A percentile compares a stretch with the other conserved stretches of the same genome.
Conservation (phyloP, 768 basidiomycete genomes). For the Udeniomyces megalosporus region DNA sequence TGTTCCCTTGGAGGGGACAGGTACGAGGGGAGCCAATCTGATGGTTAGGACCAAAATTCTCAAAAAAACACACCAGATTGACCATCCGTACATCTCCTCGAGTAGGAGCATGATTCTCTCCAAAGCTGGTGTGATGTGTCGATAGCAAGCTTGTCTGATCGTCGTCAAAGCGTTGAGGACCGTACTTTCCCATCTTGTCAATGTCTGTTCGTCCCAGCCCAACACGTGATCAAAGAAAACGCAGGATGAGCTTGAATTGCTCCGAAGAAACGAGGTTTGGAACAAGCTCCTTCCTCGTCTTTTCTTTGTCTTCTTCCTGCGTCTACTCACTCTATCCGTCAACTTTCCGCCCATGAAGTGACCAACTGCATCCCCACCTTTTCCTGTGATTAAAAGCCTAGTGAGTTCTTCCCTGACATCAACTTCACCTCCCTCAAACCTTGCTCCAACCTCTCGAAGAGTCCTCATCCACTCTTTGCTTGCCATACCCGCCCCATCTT, state of each 20-base stretch:
- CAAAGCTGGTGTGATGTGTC: constrained; percentile 16
- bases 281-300: too few species aligned
- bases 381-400: constrained; percentile 5
- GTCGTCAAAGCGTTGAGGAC: constrained; percentile 15
- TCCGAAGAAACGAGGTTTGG: background rate
- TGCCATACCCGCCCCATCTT: background rate
- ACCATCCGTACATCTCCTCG: constrained; percentile 19
- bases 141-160: constrained; percentile 17
- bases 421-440: constrained; percentile 1
- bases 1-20: too few species aligned
- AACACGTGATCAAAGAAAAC: background rate
- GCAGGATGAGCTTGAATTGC: background rate
- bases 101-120: constrained; percentile 21
- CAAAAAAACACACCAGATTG: constrained; percentile 9
- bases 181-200: constrained; percentile 22
- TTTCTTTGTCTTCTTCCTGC: too few species aligned
- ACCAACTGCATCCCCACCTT: constrained; percentile 2
- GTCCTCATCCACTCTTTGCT: constrained; percentile 2
- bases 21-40: background rate
- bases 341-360: constrained; percentile 8
- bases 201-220: constrained; percentile 2
- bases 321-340: constrained; percentile 5
- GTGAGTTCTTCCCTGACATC: background rate
- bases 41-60: background rate
- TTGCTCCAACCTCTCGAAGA: background rate